Base-by-base conservation (phyloP, 345 rosid species). In the Citrus mangshanensis region DNA sequence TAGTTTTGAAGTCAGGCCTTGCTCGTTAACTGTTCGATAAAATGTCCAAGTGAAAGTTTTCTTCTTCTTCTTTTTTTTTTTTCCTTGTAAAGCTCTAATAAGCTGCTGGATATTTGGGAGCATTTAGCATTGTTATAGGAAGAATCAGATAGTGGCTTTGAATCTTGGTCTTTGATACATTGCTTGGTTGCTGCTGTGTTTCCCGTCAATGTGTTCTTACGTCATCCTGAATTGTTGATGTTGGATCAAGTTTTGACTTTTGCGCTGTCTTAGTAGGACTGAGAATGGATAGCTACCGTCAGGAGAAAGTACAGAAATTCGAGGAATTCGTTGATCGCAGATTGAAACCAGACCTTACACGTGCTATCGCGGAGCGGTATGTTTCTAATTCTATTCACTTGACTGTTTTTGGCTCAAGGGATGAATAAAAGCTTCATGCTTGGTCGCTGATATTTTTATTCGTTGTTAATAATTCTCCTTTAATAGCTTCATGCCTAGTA, bases 261-360 rank as follows among this genome's bases (percentile, higher is more conserved):
- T 13, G 5, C 0, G 1, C 0, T 25, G 67, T 18, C 60, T 59
- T 21, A 21, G 24, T 63, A 37, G 70, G 67, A 68, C 71, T 24
- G 38, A n/a, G 49, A 46, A 89, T 93, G 98, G 93, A 84, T 3
- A 82, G 78, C 80, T 72, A 81, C 37, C 86, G 77, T 1, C 89
- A 82, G 66, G 90, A 85, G 64, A 93, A 96, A 77, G 68, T 93
- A 56, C 90, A 85, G 81, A 89, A 83, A 73, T 89, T 89, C 73
- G 99, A 96, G 88, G 95, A 93, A 75, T 91, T 94, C 54, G 87
- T 96, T 21, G 97, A 94, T 81, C 81, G 86, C 55, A 93, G 92
- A 56, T 82, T 96, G 68, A 96, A 96, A 78, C 98, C 97, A 40
- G 92, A 91, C 82, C 94, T 94, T 82, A 90, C 91, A 70, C 91